Conservation (phyloP, 345 rosid species). For the Sonneratia alba region DNA sequence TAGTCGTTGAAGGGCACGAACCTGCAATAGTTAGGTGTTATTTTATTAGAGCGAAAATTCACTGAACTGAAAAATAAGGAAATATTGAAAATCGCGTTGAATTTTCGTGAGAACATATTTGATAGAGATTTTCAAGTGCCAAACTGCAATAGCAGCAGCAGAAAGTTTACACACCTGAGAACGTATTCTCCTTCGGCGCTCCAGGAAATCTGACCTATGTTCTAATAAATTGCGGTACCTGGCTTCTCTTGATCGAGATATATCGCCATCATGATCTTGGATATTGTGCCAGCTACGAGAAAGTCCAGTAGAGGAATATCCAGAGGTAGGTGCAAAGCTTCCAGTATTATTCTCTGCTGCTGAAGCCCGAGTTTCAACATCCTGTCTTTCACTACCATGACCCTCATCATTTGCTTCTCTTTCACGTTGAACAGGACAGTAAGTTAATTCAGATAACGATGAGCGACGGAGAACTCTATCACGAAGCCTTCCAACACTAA, state of each 20-base stretch:
- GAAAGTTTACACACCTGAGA: constrained; percentile 67
- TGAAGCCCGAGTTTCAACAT: constrained; percentile 20
- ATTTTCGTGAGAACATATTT: no score
- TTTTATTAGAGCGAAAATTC: neutral
- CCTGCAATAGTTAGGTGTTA: constrained; percentile 29
- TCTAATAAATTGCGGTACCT: constrained; percentile 79
- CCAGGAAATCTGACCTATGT: constrained; percentile 83
- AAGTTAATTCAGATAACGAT: constrained; percentile 46
- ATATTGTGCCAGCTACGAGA: constrained; percentile 38
- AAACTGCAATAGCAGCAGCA: neutral
- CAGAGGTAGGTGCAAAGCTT: constrained; percentile 27
- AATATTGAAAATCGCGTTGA: no score
- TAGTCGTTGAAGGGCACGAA: constrained; percentile 85
- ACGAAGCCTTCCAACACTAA: constrained; percentile 96
- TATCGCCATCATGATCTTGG: constrained; percentile 52
- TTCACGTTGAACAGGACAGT: constrained; percentile 44
- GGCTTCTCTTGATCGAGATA: constrained; percentile 60
- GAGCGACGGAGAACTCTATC: constrained; percentile 89
- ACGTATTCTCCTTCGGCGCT: constrained; percentile 84
- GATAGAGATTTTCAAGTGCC: neutral
- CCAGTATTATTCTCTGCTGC: constrained; percentile 27
- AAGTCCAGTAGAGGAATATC: constrained; percentile 34
- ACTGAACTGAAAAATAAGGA: no score
- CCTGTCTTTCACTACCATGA: constrained; percentile 28
- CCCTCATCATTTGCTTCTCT: constrained; percentile 36